phyloP scores from a whole-genome alignment of 345 rosid species.

The Lepidium sativum region DNA sequence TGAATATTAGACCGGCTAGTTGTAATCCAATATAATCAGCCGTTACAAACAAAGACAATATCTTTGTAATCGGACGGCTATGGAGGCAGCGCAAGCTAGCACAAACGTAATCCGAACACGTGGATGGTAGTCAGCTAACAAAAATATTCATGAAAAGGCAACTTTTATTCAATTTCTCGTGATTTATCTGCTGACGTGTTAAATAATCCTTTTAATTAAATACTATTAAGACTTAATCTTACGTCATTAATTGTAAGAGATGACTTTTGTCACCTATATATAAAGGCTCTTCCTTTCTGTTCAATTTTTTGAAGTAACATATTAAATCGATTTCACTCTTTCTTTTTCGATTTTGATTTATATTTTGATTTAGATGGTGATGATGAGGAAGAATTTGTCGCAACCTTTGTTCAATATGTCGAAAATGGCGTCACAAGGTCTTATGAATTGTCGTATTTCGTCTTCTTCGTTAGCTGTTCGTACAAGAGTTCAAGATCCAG shows the following conservation, averaged over 20 bases:
- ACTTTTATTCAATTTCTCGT: constrained; percentile 2
- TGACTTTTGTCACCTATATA: constrained; percentile 22
- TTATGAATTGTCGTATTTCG: constrained; percentile 29
- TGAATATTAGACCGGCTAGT: too few species aligned
- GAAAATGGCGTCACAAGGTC: constrained; percentile 32
- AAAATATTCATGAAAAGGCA: constrained; percentile 17
- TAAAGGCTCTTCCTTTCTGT: constrained; percentile 6
- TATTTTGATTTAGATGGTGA: constrained; percentile 37
- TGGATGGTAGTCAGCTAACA: constrained; percentile 7
- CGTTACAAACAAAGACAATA: too few species aligned
- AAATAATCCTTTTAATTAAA: not conserved
- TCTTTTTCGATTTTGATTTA: not conserved
- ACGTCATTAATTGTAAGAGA: not conserved
- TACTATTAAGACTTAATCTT: not conserved
- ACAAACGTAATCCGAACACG: not conserved
- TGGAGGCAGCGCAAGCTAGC: not conserved
- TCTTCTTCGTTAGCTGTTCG: constrained; percentile 28
- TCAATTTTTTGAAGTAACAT: not conserved
- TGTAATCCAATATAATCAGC: too few species aligned
- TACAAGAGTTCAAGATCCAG: constrained; percentile 28
- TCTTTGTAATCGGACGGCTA: constrained; percentile 8
- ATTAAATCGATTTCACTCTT: not conserved
- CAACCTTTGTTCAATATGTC: constrained; percentile 49
- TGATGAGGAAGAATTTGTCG: constrained; percentile 44
- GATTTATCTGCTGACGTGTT: constrained; percentile 22